phyloP scores from a whole-genome alignment of 1,139 yeast genomes.

The Suhomyces maxii region DNA sequence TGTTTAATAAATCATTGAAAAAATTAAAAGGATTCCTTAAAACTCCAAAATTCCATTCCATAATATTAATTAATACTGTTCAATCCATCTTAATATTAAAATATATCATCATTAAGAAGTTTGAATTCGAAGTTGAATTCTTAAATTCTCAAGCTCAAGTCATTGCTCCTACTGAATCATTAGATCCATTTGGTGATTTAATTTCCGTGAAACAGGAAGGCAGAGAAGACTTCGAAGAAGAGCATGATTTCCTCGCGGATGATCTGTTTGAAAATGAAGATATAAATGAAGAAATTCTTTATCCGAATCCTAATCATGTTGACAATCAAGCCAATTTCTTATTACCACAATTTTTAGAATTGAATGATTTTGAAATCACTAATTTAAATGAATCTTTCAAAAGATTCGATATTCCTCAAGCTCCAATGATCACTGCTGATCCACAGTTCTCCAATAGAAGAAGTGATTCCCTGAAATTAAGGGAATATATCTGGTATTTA shows the following conservation, averaged over 20 bases:
- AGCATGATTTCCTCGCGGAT: not conserved
- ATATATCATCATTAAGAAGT: conserved; percentile 25
- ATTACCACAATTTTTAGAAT: conserved; percentile 12
- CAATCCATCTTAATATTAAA: conserved; percentile 36
- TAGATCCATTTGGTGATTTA: conserved; percentile 1
- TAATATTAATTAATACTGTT: conserved; percentile 26
- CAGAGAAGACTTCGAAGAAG: not conserved
- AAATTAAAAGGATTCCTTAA: conserved; percentile 19
- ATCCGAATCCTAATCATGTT: conserved; percentile 6
- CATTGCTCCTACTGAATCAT: conserved; percentile 1
- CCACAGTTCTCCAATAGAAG: not conserved
- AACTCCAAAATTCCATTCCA: conserved; percentile 17
- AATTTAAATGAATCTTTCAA: conserved; percentile 27
- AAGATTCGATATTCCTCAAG: conserved; percentile 26
- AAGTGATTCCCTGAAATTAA: conserved; percentile 30
- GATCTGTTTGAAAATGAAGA: conserved; percentile 7
- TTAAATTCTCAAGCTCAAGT: not conserved
- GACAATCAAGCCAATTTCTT: not conserved
- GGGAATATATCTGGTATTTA: conserved; percentile 34
- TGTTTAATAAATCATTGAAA: conserved; percentile 29
- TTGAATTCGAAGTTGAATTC: conserved; percentile 10
- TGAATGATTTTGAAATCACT: conserved; percentile 28
- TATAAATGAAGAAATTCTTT: conserved; percentile 19
- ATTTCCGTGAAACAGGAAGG: conserved; percentile 1
- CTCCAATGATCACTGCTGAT: not conserved